phyloP scores from a whole-genome alignment of 2,329 filamentous ascomycete genomes.

The Sporothrix phasma region DNA sequence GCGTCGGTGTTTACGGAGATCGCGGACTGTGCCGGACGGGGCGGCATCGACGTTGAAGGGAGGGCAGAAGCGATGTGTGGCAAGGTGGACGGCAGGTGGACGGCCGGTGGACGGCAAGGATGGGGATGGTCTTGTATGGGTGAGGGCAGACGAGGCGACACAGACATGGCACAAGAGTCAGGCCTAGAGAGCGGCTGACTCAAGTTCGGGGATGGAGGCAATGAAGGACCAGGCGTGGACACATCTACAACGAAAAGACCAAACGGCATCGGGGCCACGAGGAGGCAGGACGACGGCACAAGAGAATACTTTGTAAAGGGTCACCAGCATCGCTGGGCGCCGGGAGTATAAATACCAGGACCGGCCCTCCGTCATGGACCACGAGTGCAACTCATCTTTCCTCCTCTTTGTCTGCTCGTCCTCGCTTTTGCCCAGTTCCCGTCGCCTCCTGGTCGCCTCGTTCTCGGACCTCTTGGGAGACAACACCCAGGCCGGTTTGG shows the following conservation, averaged over 20 bases:
- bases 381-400: background rate
- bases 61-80: background rate
- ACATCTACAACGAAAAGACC: background rate
- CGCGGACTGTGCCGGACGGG: background rate
- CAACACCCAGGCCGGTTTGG: background rate
- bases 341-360: slow-evolving; percentile 29
- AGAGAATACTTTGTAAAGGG: background rate
- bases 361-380: slow-evolving; percentile 13
- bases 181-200: background rate
- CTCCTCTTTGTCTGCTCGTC: background rate
- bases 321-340: background rate
- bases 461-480: slow-evolving; percentile 3
- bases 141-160: background rate
- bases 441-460: slow-evolving; percentile 1
- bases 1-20: slow-evolving; percentile 2
- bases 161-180: background rate
- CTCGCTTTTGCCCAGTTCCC: background rate
- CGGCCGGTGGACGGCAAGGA: background rate
- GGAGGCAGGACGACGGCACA: background rate
- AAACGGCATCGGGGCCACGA: background rate
- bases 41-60: background rate
- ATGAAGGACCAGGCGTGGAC: background rate
- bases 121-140: background rate
- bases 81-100: background rate
- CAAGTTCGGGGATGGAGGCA: background rate